A percentile compares a stretch with the other conserved stretches of the same genome.
These are phyloP conservation scores for Taxawa tesnikishii DNA, from an alignment of 2,329 filamentous ascomycete species.

Conservation along the genomic window DNA sequence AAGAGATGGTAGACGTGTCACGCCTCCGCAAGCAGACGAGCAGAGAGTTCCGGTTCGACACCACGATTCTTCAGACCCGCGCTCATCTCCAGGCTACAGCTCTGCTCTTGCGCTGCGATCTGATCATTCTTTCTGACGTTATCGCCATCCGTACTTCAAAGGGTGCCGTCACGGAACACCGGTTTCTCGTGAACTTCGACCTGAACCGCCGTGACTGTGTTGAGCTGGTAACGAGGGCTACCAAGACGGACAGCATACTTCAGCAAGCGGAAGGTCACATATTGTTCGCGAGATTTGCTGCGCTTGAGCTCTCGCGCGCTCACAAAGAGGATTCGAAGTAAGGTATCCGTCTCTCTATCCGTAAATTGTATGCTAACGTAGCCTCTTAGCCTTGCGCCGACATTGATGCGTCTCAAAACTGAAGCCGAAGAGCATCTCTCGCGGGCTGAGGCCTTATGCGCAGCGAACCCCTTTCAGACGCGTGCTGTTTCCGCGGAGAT, in stretches of 20 bases:
- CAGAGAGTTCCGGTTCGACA: conserved; percentile 18
- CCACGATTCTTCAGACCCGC: conserved; percentile 16
- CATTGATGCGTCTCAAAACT: conserved; percentile 4
- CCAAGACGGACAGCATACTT: conserved; percentile 19
- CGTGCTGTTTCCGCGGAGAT: conserved; percentile 32
- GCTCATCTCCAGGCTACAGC: conserved; percentile 28
- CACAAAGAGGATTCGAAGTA: no score
- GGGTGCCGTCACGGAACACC: conserved; percentile 1
- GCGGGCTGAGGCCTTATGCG: conserved; percentile 15
- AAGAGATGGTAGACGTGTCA: conserved; percentile 30
- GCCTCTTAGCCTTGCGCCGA: neutral
- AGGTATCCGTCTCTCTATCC: no score
- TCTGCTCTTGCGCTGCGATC: conserved; percentile 38
- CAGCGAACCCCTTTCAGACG: conserved; percentile 14
- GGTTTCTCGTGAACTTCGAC: conserved; percentile 19
- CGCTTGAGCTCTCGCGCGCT: conserved; percentile 22
- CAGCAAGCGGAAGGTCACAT: conserved; percentile 40
- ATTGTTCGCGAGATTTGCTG: conserved; percentile 36
- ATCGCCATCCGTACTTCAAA: conserved; percentile 12
- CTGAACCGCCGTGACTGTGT: conserved; percentile 27
- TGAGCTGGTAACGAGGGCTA: conserved; percentile 27
- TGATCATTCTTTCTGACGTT: conserved; percentile 34
- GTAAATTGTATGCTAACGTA: neutral
- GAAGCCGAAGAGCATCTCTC: conserved; percentile 15
- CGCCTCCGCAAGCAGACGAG: conserved; percentile 17